Evolutionary conservation across 2,329 filamentous ascomycete species (phyloP).

Genomic region (Ceratocystis destructans): DNA sequence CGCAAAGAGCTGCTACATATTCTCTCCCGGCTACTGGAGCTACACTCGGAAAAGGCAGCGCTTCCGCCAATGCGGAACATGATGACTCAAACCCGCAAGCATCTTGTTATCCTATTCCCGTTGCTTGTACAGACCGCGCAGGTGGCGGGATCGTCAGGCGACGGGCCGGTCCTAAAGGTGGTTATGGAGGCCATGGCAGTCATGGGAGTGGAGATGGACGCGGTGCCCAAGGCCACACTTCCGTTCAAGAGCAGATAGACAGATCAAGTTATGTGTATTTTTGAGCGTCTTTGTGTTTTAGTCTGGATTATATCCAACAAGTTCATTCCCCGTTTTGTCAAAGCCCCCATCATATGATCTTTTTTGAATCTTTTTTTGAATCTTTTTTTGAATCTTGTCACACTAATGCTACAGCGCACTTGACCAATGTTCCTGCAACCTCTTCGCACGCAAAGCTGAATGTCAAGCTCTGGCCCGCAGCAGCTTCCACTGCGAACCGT

Average conservation of each 20-base stretch:
- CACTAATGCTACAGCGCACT: constrained; percentile 11
- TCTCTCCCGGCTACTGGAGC: constrained; percentile 48
- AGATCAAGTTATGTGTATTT: neutral
- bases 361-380: neutral
- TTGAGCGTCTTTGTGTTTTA: neutral
- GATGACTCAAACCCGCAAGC: constrained; percentile 51
- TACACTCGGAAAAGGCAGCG: constrained; percentile 56
- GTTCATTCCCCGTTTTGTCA: neutral
- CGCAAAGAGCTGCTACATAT: constrained; percentile 64
- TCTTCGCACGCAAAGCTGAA: constrained; percentile 72
- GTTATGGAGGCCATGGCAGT: constrained; percentile 48
- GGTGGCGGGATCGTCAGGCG: constrained; percentile 43
- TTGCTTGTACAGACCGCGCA: constrained; percentile 52
- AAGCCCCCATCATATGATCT: neutral
- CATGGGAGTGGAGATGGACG: constrained; percentile 43
- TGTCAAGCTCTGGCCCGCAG: constrained; percentile 41
- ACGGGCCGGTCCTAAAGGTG: constrained; percentile 45
- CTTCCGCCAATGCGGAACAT: constrained; percentile 44
- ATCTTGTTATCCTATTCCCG: constrained; percentile 69
- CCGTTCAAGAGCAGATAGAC: neutral
- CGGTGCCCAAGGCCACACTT: neutral
- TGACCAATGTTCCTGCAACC: constrained; percentile 49
- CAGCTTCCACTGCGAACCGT: constrained; percentile 35
- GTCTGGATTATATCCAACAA: neutral
- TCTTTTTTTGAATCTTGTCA: neutral